Evolutionary conservation across 2,329 filamentous ascomycete genomes (phyloP), one percentile per base, ranked within the genome.

Genomic region (Pseudocercospora vitis): DNA sequence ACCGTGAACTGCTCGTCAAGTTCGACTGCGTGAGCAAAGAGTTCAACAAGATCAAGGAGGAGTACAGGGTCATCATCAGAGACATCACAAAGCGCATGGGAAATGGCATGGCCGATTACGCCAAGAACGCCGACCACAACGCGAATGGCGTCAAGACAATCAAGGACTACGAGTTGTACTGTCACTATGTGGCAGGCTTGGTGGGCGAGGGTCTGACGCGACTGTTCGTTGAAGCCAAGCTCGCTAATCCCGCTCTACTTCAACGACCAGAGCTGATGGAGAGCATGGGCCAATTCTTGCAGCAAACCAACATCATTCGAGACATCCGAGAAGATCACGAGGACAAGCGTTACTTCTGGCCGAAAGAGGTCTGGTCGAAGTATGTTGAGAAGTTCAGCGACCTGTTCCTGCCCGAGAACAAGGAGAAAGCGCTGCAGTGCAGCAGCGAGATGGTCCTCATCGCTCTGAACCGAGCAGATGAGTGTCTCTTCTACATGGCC

Each of bases 251-350:
- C 2, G 88, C 85, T 52, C 81, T 99, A 48, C 76, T 92, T 48
- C 81, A 91, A 59, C 84, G 89, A 48, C 85, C 88, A 28, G 79
- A 89, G 57, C 81, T 99, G 46, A 89, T 90, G 64, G 91, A 96
- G 74, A 92, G 90, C 39, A 99, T 99, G 94, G 94, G 90, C 19
- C 88, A 96, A 63, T 96, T 99, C 74, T 78, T 99, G 57, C 94
- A 99, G 70, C 96, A 99, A 79, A 95, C 91, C 61, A 99, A 99
- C 79, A 96, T 99, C 71, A 96, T 97, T 69, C 89, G 94, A 69
- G 94, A 99, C 71, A 82, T 97, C 60, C 84, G 86, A 64, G 94
- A 99, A 72, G 94, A 99, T 69, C 86, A 86, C 64, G 82, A 88
- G 55, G 94, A 97, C 72, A 85, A 87, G 64, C 84, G 94, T 58